phyloP scores from a whole-genome alignment of 2,329 filamentous ascomycete species.

The Davidsoniella eucalypti region DNA sequence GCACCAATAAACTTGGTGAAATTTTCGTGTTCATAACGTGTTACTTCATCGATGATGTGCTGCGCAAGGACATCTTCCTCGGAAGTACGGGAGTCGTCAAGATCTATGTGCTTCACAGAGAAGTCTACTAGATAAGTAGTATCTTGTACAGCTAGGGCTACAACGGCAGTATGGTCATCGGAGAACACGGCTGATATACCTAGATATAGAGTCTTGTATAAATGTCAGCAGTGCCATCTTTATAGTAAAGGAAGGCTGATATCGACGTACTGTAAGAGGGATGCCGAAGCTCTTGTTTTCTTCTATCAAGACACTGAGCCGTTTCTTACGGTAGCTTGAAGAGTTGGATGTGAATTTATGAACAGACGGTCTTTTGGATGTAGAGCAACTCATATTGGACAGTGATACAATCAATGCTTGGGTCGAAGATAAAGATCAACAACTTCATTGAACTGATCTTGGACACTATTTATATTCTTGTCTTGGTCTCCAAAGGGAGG shows the following conservation, averaged over 20 bases:
- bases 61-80: conserved; percentile 36
- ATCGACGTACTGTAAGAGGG: conserved; percentile 27
- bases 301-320: conserved; percentile 29
- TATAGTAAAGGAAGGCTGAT: not conserved
- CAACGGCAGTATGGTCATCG: conserved; percentile 34
- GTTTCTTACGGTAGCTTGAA: conserved; percentile 29
- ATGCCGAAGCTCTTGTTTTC: conserved; percentile 28
- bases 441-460: too few species aligned
- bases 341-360: conserved; percentile 29
- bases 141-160: conserved; percentile 57
- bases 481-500: too few species aligned
- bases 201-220: conserved; percentile 38
- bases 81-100: conserved; percentile 24
- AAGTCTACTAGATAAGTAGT: conserved; percentile 61
- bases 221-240: not conserved
- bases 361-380: not conserved
- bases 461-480: too few species aligned
- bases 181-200: conserved; percentile 42
- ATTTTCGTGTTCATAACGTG: conserved; percentile 46
- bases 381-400: not conserved
- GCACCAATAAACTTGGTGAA: conserved; percentile 59
- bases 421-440: too few species aligned
- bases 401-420: not conserved
- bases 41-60: conserved; percentile 39
- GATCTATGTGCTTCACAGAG: conserved; percentile 40